phyloP scores from a whole-genome alignment of 305 asterid species.

The Salvia sclarea region DNA sequence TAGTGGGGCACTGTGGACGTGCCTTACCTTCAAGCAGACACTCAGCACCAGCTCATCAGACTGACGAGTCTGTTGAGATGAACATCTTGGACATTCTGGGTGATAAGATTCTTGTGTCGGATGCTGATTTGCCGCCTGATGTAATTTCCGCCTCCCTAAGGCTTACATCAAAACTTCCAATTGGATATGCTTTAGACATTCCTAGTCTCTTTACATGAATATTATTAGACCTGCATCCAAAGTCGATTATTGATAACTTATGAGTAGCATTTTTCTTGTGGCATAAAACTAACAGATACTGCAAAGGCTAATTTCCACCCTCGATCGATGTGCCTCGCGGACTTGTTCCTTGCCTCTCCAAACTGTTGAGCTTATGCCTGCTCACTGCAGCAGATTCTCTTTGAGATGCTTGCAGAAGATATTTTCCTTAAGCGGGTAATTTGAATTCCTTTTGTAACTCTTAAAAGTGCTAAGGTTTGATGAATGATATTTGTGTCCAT shows the following conservation, averaged over 20 bases:
- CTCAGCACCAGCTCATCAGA: conserved; percentile 58
- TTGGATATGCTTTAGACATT: conserved; percentile 27
- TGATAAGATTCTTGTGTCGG: conserved; percentile 72
- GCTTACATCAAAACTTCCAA: conserved; percentile 19
- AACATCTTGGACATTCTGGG: conserved; percentile 78
- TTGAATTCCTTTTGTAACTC: conserved; percentile 12
- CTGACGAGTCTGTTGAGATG: conserved; percentile 84
- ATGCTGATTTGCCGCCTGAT: conserved; percentile 72
- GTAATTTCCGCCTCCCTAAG: conserved; percentile 49
- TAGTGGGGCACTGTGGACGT: conserved; percentile 95
- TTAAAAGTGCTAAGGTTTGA: conserved; percentile 16
- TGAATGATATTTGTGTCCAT: conserved; percentile 9
- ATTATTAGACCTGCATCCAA: neutral
- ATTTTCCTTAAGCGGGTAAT: conserved; percentile 84
- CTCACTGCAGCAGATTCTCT: conserved; percentile 97
- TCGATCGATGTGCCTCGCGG: conserved; percentile 97
- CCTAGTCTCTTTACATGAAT: conserved; percentile 20
- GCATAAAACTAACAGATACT: conserved; percentile 50
- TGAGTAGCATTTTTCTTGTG: neutral
- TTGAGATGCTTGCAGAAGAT: conserved; percentile 90
- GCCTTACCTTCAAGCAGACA: conserved; percentile 76
- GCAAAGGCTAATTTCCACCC: conserved; percentile 74
- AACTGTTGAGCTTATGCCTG: conserved; percentile 95
- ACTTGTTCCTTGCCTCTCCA: conserved; percentile 89
- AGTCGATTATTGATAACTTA: conserved; percentile 1